Evolutionary conservation across 2,329 filamentous ascomycete species (phyloP).

Genomic region (Diaporthe vaccinii): DNA sequence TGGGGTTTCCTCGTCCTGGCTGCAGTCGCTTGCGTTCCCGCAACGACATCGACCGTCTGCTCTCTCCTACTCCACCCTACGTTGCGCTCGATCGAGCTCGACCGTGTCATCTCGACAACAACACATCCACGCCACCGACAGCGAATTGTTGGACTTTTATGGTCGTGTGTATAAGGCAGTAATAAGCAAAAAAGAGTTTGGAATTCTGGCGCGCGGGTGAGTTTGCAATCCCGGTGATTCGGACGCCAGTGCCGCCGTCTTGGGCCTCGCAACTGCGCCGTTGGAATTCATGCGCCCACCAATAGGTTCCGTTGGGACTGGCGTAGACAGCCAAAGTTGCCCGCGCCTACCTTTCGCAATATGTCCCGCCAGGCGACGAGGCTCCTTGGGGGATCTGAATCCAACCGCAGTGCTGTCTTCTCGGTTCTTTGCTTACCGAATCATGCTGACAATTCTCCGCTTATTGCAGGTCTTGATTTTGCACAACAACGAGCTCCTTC

Average conservation of each 20-base stretch:
- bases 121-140: background rate
- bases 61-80: conserved; percentile 8
- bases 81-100: conserved; percentile 20
- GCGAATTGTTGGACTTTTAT: background rate
- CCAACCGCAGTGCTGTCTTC: background rate
- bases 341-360: background rate
- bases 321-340: background rate
- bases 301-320: background rate
- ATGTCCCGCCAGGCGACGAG: background rate
- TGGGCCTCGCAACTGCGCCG: conserved; percentile 11
- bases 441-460: conserved; percentile 37
- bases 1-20: conserved; percentile 10
- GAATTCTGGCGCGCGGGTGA: conserved; percentile 17
- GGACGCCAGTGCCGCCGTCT: background rate
- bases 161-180: conserved; percentile 24
- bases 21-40: conserved; percentile 17
- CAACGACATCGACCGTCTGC: conserved; percentile 16
- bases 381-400: background rate
- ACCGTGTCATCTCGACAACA: conserved; percentile 17
- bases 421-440: background rate
- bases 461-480: conserved; percentile 33
- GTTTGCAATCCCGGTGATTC: background rate
- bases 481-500: conserved; percentile 21
- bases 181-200: conserved; percentile 10
- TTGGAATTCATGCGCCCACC: background rate